Conservation (phyloP, 164 flowering plant genomes). For the Magnolia changhungtana region DNA sequence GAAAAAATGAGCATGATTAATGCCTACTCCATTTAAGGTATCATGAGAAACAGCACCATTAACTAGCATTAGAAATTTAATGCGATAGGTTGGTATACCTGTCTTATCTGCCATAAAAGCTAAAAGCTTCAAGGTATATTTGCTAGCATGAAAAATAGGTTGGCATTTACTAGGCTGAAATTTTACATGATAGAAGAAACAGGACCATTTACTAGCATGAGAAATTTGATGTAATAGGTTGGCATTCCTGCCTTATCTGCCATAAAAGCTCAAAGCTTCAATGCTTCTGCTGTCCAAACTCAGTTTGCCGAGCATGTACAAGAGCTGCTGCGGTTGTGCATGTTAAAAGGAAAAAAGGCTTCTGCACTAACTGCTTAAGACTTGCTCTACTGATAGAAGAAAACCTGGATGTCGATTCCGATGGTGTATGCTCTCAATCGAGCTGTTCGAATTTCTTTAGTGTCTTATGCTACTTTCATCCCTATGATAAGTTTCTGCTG, state of each 20-base stretch:
- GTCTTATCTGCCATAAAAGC: constrained; percentile 47
- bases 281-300: constrained; percentile 61
- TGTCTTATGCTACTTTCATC: not conserved
- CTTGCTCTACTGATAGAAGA: constrained; percentile 59
- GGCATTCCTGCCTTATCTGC: constrained; percentile 71
- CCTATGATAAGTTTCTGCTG: not conserved
- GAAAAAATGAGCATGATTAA: not conserved
- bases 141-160: not conserved
- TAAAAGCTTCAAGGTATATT: constrained; percentile 27
- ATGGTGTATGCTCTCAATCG: constrained; percentile 52
- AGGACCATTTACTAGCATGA: not conserved
- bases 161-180: not conserved
- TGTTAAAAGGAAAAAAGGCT: constrained; percentile 49
- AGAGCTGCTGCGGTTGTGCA: constrained; percentile 36
- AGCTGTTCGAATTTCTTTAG: not conserved
- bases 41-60: too few relatives aligned
- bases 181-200: not conserved
- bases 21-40: too few relatives aligned
- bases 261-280: constrained; percentile 37
- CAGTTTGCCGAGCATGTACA: constrained; percentile 51
- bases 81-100: constrained; percentile 62
- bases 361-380: constrained; percentile 57
- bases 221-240: constrained; percentile 35
- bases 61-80: not conserved
- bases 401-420: constrained; percentile 44